Base-by-base conservation (phyloP, 2,329 filamentous ascomycete genomes). In the Remersonia thermophila region DNA sequence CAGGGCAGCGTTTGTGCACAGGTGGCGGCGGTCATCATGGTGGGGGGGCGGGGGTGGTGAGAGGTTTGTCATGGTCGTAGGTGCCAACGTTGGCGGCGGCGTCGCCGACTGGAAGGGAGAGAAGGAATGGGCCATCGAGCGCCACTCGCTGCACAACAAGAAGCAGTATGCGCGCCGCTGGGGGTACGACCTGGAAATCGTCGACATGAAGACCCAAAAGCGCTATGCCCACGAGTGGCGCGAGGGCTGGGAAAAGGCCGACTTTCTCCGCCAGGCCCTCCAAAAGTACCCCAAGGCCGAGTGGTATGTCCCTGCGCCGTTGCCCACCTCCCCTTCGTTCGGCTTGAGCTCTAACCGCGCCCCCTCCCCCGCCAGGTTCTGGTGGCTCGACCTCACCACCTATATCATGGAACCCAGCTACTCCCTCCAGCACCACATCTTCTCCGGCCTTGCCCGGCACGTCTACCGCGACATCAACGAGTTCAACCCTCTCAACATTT, bases 71-170 rank as follows among this genome's bases (percentile, higher is more conserved):
- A 81, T 98, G 37, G 86, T 98, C 44, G 67, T 96, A 14, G 87
- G 83, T 16, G 87, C 91, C 37, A 98, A 98, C 53, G 73, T 93
- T 45, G 91, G 91, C 33, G 91, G 91, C 41, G 91, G 91, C 51
- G 91, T 98, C 7, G 96, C 96, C 86, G 89, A 95, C 54, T 95
- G 86, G 89, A 98, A 98, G 59, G 89, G 89, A 0, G 83, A 89
- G 14, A 75, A 87, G 42, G 91, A 98, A 62, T 98, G 91, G 91
- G 91, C 91, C 1, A 93, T 96, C 51, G 91, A 98, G 62, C 73
- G 91, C 56, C 87, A 96, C 63, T 96, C 89, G 54, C 76, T 96
- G 37, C 79, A 80, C 56, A 98, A 98, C 63, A 98, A 98, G 67
- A 80, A 81, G 55, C 82, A 80, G 52, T 98, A 98, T 54, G 80